Evolutionary conservation across 1,284 basidiomycete species (phyloP), one percentile per base, ranked within the genome.

Genomic region (Apiotrichum laibachii): DNA sequence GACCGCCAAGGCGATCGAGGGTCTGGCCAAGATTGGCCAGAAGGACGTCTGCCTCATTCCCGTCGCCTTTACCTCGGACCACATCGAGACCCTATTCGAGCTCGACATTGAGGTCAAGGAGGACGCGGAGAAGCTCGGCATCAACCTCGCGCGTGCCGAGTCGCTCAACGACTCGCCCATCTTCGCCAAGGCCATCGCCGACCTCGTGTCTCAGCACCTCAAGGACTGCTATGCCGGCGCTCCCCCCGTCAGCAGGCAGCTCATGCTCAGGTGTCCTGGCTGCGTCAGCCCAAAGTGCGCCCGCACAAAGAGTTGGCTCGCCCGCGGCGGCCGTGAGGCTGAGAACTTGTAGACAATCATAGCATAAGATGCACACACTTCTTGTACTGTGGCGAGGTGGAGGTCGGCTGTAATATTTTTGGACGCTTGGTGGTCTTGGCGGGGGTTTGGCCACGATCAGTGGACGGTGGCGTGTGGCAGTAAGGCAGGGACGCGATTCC

Each of bases 131-230:
- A 87, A 95, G 85, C 88, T 88, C 66, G 95, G 96, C 34, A 88
- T 99, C 71, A 87, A 92, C 65, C 84, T 96, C 44, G 85, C 89
- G 60, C 86, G 96, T n/a, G 89, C 90, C 44, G 91, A 89, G 66
- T 95, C 93, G n/a, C 82, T 99, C 60, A 99, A 99, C 78, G 93
- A 89, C 64, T 94, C 92, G n/a, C 95, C 96, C 0, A 90, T 94
- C 55, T 99, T 99, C 78, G 88, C 96, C 66, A 87, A 91, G n/a
- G 94, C 94, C 4, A 82, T 99, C 33, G 95, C 96, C 4, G 95
- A 99, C 76, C 88, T 99, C 59, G 88, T 88, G 35, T 82, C 86
- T n/a, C 80, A 84, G 56, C 96, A 99, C 76, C 81, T 99, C 59
- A 82, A 81, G 54, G 84, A 86, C 50, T 86, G 84, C 64, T 75